These are phyloP conservation scores for Senecio squalidus DNA, from an alignment of 140 eudicot genomes.

Conservation along the genomic window DNA sequence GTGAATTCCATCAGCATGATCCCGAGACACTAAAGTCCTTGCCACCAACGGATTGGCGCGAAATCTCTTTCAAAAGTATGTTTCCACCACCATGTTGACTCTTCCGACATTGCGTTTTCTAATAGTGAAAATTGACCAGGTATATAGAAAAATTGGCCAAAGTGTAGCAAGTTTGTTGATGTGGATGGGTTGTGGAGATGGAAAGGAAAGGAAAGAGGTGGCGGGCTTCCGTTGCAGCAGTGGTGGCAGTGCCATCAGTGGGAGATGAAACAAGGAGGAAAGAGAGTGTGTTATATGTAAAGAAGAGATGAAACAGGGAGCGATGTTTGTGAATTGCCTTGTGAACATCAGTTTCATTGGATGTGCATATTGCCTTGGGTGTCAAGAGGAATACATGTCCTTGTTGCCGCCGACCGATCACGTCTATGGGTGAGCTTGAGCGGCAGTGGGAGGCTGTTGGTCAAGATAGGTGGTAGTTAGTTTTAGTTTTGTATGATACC, in stretches of 20 bases:
- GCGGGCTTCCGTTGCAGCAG: slow-evolving; percentile 74
- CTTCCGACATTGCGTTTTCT: slow-evolving; percentile 36
- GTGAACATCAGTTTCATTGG: slow-evolving; percentile 89
- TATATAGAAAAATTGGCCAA: slow-evolving; percentile 46
- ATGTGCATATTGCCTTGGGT: slow-evolving; percentile 88
- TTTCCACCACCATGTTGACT: slow-evolving; percentile 33
- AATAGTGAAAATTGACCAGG: slow-evolving; percentile 35
- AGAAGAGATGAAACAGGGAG: slow-evolving; percentile 86
- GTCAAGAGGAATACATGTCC: slow-evolving; percentile 84
- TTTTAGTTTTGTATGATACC: slow-evolving; percentile 10
- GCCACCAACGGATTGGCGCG: slow-evolving; percentile 49
- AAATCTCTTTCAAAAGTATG: slow-evolving; percentile 14
- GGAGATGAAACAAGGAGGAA: slow-evolving; percentile 41
- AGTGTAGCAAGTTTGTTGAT: slow-evolving; percentile 55
- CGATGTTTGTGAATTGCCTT: slow-evolving; percentile 89
- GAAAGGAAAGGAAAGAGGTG: slow-evolving; percentile 39
- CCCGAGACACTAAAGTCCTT: slow-evolving; percentile 40
- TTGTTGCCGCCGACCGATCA: slow-evolving; percentile 90
- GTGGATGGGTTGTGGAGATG: slow-evolving; percentile 40
- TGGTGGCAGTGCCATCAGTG: slow-evolving; percentile 74
- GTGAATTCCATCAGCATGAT: slow-evolving; percentile 67
- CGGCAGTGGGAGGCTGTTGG: slow-evolving; percentile 75
- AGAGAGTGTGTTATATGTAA: slow-evolving; percentile 74
- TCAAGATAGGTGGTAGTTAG: slow-evolving; percentile 38
- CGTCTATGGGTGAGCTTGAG: slow-evolving; percentile 66